phyloP scores from a whole-genome alignment of 2,329 filamentous ascomycete genomes.

The Fusarium sulawesiense region DNA sequence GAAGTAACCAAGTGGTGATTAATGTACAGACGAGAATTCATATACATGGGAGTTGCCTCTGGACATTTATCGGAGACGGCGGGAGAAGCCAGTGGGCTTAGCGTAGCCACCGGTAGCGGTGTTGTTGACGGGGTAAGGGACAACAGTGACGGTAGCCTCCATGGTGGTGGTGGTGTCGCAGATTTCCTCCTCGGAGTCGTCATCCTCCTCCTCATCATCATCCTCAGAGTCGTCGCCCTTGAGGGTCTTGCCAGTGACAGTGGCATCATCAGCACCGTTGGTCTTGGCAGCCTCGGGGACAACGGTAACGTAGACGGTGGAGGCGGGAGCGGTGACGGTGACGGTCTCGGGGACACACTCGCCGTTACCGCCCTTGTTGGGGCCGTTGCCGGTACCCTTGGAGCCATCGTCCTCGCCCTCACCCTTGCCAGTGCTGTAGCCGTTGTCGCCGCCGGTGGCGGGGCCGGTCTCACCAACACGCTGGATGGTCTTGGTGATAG shows the following conservation, averaged over 20 bases:
- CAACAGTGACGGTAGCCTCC: conserved; percentile 51
- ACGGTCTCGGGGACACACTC: conserved; percentile 45
- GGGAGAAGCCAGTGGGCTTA: conserved; percentile 52
- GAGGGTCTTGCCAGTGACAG: conserved; percentile 35
- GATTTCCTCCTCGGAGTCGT: conserved; percentile 33
- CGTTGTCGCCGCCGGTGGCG: conserved; percentile 36
- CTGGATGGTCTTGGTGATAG: conserved; percentile 52
- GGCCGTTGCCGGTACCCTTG: conserved; percentile 14
- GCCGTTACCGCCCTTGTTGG: conserved; percentile 23
- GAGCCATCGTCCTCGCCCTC: conserved; percentile 24
- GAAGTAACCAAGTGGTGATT: conserved; percentile 38
- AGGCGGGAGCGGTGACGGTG: conserved; percentile 49
- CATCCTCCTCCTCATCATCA: conserved; percentile 35
- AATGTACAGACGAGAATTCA: conserved; percentile 42
- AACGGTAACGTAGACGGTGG: conserved; percentile 54
- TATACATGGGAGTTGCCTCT: conserved; percentile 29
- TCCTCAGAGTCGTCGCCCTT: conserved; percentile 27
- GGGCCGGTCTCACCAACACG: conserved; percentile 41
- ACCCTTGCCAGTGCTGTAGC: conserved; percentile 30
- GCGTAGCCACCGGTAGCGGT: conserved; percentile 51
- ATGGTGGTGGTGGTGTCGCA: conserved; percentile 46
- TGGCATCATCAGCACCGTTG: conserved; percentile 33
- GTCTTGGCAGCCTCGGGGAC: conserved; percentile 39
- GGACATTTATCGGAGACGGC: conserved; percentile 49
- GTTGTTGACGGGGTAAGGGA: conserved; percentile 58